A percentile compares a stretch with the other conserved stretches of the same genome.
Conservation (phyloP, 1,284 basidiomycete genomes). For the Tilletia indica region DNA sequence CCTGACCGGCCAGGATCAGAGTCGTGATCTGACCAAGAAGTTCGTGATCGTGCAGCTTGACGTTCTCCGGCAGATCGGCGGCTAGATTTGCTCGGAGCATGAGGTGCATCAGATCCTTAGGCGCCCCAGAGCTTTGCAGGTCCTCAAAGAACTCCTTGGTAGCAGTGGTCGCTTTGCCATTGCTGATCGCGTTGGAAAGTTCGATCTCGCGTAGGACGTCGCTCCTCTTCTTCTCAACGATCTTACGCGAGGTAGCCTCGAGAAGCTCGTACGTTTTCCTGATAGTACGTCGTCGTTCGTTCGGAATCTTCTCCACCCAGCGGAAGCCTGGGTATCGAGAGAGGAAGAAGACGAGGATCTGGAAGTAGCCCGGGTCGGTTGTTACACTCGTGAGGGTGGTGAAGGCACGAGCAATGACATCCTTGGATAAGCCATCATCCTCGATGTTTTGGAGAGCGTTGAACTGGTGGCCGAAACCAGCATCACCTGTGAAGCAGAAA, state of each 20-base stretch:
- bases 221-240: slow-evolving; percentile 1
- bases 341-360: slow-evolving; percentile 12
- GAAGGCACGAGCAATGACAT: slow-evolving; percentile 6
- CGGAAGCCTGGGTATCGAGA: slow-evolving; percentile 1
- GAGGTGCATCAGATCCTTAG: slow-evolving; percentile 45
- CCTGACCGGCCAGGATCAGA: slow-evolving; percentile 76
- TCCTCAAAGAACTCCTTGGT: slow-evolving; percentile 17
- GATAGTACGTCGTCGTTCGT: neutral
- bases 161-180: neutral
- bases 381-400: neutral
- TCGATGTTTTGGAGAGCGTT: slow-evolving; percentile 1
- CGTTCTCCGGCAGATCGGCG: slow-evolving; percentile 51
- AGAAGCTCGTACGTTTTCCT: neutral
- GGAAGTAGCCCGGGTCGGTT: slow-evolving; percentile 3
- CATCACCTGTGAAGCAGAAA: neutral
- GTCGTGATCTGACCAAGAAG: slow-evolving; percentile 74
- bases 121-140: neutral
- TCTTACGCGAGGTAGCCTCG: neutral
- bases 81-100: slow-evolving; percentile 52
- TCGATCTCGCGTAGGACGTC: slow-evolving; percentile 6
- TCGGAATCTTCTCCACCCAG: slow-evolving; percentile 11
- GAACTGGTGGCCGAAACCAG: slow-evolving; percentile 8
- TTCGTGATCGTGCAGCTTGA: slow-evolving; percentile 67
- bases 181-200: neutral
- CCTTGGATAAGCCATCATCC: neutral